Base-by-base conservation (phyloP, 257 asterid genomes). In the Henckelia pumila region DNA sequence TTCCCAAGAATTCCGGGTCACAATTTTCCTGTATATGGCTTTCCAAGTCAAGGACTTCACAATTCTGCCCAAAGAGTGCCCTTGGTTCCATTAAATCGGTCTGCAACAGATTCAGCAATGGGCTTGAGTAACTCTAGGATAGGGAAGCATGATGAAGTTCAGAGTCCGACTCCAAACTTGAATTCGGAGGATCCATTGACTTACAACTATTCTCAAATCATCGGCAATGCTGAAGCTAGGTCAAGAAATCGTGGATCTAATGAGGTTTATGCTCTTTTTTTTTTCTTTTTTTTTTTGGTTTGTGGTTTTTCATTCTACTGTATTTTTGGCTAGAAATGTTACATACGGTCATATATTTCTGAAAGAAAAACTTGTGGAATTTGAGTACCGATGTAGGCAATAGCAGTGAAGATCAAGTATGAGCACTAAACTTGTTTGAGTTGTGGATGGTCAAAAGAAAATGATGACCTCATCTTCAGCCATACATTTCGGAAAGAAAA, bases 11-110 rank as follows among this genome's bases (percentile, higher is more conserved):
- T 83, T n/a, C 78, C 85, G 11, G 83, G 84, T 68, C 73, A 78
- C 9, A 83, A 72, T 69, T 70, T 65, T 68, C 89, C 84, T 5
- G 69, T 79, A 20, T 82, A 73, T 30, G 87, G 88, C 20, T 88
- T 79, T 78, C 89, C 89, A 8, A 53, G 76, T 78, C 94, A 84
- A 72, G 94, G 92, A 21, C 69, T 70, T 69, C 86, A 83, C 2
- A 63, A 59, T 70, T 61, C 90, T 2, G 79, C 73, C 58, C 84
- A 87, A 3, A 68, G 77, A 71, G 60, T 84, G 56, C 82, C 91
- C 50, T 50, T 71, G 40, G 80, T 72, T 59, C 88, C 95, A 70
- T 58, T 70, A 63, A 61, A 84, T 21, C 82, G 66, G 37, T 71
- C 82, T 56, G 71, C 87, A 32, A 22, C 58, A 22, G 76, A 70